Evolutionary conservation across 306 rosid genomes (phyloP), one percentile per base, ranked within the genome.

Genomic region (Begonia fuchsioides): DNA sequence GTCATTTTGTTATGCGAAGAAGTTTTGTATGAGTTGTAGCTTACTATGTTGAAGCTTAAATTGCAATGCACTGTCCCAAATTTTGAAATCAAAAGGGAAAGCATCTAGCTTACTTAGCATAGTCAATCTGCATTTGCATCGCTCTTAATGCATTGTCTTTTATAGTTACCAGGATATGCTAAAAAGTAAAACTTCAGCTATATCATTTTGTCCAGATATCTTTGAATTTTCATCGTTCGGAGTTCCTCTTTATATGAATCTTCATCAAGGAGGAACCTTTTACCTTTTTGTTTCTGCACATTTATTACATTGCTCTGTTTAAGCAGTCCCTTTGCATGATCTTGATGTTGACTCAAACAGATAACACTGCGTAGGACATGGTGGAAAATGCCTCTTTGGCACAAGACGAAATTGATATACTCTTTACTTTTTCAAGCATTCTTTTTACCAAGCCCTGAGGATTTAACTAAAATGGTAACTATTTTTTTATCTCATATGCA

Each of bases 321-420:
- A 26, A 26, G 35, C 8, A 26, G 8, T 26, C 2, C 35, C 8
- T 26, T 26, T 3, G 35, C 35, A 26, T 52, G 49, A 50, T 56
- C 57, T 51, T 65, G 17, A 43, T 35, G 58, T 66, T 62, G 67
- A 26, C 45, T 38, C 61, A 61, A 50, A 64, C 84, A 85, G 95
- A 79, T 90, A 59, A 90, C 98, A 32, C 14, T 85, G 46, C 65
- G 65, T 64, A 85, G 98, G 76, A 82, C 95, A 26, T 85, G 98
- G 98, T 76, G 64, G 13, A 85, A 77, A 78, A 81, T 90, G 95
- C 92, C 95, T 1, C 84, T 79, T 69, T 82, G 93, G 95, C 79
- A 85, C 59, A 90, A 81, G 73, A 72, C 82, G 55, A 90, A 85
- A 68, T 64, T 85, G 62, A 17, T 90, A 17, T 85, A 72, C 64